Evolutionary conservation across 2,329 filamentous ascomycete species (phyloP), one percentile per base, ranked within the genome.

Genomic region (Chaetomiaceae sp.): DNA sequence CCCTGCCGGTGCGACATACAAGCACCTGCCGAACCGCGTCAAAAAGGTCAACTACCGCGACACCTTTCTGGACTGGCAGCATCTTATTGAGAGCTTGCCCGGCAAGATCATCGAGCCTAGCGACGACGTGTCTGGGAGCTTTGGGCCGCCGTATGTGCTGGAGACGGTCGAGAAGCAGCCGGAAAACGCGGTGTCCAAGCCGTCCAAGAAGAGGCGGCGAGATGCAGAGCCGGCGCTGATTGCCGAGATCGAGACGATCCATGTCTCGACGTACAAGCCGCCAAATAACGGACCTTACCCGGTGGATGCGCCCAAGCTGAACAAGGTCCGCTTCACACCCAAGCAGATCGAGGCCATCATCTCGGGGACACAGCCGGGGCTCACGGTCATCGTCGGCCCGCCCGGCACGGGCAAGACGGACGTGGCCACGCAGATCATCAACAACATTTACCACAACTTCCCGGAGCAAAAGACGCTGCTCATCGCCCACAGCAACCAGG

Each of bases 371-470:
- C 95, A 99, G 64, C 92, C 94, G 33, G 94, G 95, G 19, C 78
- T 99, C 47, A 96, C 92, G 1, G 82, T 99, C 44, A 87, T 99
- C 62, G 89, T 99, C 58, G 94, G 94, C 1, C 94, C 94, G 50
- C 94, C 94, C 7, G 94, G 94, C 51, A 99, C 94, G 6, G 94
- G 95, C 58, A 99, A 99, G 75, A 99, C 94, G n/a, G 94, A 99
- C 71, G 94, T 99, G 49, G 91, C 91, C 44, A 96, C 92, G 4
- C 94, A 99, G 70, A 95, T 97, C 68, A 99, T 99, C 72, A 96
- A 89, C 75, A 96, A 97, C 69, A 88, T 99, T 63, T 99, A 99
- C 67, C 92, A 97, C 75, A 96, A 97, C 71, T 99, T 96, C 68
- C 91, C 94, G 7, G 79, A 86, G 59, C 91, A 99, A 69, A 87